Evolutionary conservation across 1,284 basidiomycete species (phyloP), one percentile per base, ranked within the genome.

Genomic region (Pseudozyma thailandica): DNA sequence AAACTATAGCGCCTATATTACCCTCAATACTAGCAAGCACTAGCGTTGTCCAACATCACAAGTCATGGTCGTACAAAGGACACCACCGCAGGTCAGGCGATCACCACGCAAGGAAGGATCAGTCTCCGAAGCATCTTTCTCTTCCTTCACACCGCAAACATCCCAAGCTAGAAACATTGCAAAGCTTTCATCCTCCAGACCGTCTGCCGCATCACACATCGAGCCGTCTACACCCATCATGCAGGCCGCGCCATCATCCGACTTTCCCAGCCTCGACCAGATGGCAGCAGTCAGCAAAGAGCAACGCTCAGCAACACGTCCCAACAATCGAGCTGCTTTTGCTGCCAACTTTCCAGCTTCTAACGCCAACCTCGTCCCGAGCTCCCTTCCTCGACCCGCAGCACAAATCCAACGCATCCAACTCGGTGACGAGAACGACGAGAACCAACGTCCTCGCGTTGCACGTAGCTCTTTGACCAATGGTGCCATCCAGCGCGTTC

Each of bases 251-350:
- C 50, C 50, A 13, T 43, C 42, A 18, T 56, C 61, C 37, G 53
- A 64, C 37, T 71, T 71, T 26, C 69, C 69, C 16, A 72, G 69
- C 49, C 54, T 72, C 23, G 57, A 65, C 21, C 56, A 65, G 54
- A 72, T 72, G 69, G 69, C 69, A 23, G 57, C 68, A n/a, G 60
- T 44, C 2, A 59, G 57, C 20, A 56, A 60, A n/a, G 69, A 72
- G 26, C 54, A 57, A 26, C 57, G 61, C 13, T 66, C 63, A 1
- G 56, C 45, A 15, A 51, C 63, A 15, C 63, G 57, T 26, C 63
- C 63, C 27, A 27, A 44, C 52, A 59, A 66, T 10, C 51, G 61
- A 18, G 68, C 55, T 48, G 56, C 49, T 9, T 63, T 70, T 38
- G 26, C 65, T 16, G 52, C 62, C 13, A 57, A 62, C 20, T 62